phyloP scores from a whole-genome alignment of 2,329 filamentous ascomycete species.

The Sclerotinia borealis region DNA sequence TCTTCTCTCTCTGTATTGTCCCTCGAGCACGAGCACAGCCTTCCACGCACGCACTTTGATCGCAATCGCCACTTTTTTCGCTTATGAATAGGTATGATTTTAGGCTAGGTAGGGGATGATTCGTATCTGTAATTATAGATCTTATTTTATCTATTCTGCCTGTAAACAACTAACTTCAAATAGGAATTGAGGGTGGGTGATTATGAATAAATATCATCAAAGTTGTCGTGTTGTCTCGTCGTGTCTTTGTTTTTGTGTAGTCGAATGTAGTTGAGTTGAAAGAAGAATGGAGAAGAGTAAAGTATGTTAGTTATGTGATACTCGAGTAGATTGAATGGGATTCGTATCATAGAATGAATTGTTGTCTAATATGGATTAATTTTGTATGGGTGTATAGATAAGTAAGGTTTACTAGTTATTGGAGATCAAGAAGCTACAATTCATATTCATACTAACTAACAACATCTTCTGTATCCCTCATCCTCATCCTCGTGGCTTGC shows the following conservation, averaged over 20 bases:
- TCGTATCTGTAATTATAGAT: conserved; percentile 12
- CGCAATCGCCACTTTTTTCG: conserved; percentile 13
- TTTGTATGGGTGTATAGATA: background rate
- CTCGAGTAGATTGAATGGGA: background rate
- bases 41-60: too few species aligned
- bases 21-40: too few species aligned
- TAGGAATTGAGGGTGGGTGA: too few species aligned
- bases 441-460: background rate
- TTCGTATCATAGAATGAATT: background rate
- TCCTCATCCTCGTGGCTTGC: conserved; percentile 3
- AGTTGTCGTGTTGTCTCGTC: background rate
- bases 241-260: too few species aligned
- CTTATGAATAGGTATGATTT: conserved; percentile 12
- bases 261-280: too few species aligned
- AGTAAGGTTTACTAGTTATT: too few species aligned
- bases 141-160: too few species aligned
- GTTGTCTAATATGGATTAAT: too few species aligned
- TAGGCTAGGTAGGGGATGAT: too few species aligned
- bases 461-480: too few species aligned
- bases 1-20: background rate
- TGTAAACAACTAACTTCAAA: too few species aligned
- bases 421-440: background rate
- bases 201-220: background rate
- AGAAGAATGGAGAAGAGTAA: background rate
- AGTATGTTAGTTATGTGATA: too few species aligned